These are phyloP conservation scores for Boletellus deceptivus DNA, from an alignment of 1,284 basidiomycete genomes.

Conservation along the genomic window DNA sequence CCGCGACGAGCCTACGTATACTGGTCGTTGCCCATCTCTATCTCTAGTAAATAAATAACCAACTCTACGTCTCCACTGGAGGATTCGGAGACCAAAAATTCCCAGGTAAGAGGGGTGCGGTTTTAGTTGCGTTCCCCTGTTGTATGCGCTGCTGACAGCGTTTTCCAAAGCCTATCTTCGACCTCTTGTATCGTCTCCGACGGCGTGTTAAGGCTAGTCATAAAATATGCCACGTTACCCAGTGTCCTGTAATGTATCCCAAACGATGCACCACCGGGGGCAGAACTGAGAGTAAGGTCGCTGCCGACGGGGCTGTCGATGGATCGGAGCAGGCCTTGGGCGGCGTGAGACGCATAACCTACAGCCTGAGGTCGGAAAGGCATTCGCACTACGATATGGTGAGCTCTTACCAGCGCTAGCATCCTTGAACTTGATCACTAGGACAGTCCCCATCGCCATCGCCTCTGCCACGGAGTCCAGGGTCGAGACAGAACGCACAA, in stretches of 20 bases:
- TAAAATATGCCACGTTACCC: constrained; percentile 93
- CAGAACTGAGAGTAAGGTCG: constrained; percentile 35
- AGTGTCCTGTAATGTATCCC: constrained; percentile 87
- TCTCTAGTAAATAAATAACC: too few relatives aligned
- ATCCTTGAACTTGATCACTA: constrained; percentile 78
- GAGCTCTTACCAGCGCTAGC: constrained; percentile 48
- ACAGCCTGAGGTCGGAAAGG: neutral
- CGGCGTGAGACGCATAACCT: constrained; percentile 81
- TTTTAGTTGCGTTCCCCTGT: neutral
- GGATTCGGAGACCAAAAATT: too few relatives aligned
- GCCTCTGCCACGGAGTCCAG: constrained; percentile 62
- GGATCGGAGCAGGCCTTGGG: constrained; percentile 56
- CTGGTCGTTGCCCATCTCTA: too few relatives aligned
- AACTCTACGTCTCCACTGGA: too few relatives aligned
- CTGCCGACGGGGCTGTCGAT: constrained; percentile 36
- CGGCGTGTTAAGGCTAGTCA: constrained; percentile 84
- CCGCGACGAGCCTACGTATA: too few relatives aligned
- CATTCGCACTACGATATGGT: neutral
- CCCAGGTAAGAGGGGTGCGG: neutral
- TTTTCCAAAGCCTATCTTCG: constrained; percentile 59
- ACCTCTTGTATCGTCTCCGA: constrained; percentile 50
- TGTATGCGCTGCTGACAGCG: constrained; percentile 23
- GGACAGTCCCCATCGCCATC: constrained; percentile 88
- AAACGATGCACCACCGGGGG: constrained; percentile 59
- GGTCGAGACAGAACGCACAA: constrained; percentile 65